phyloP scores from a whole-genome alignment of 2,329 filamentous ascomycete species.

The Xylariaceae sp. region DNA sequence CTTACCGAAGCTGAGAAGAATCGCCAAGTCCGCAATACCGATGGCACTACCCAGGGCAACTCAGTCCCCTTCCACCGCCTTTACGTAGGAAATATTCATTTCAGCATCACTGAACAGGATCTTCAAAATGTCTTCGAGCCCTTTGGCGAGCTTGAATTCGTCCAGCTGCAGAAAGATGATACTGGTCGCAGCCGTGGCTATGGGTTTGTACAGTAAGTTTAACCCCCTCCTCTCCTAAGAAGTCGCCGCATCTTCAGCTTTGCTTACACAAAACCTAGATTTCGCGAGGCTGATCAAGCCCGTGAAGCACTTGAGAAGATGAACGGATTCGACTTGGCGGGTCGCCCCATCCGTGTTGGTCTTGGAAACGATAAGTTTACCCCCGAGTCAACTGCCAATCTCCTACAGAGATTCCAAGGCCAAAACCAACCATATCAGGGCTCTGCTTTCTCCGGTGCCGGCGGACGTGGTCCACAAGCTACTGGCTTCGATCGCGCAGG shows the following conservation, averaged over 20 bases:
- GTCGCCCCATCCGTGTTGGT: slow-evolving; percentile 94
- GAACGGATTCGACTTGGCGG: slow-evolving; percentile 98
- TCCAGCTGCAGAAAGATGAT: slow-evolving; percentile 96
- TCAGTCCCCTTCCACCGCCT: slow-evolving; percentile 94
- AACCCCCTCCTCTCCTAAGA: background rate
- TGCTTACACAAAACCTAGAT: slow-evolving; percentile 55
- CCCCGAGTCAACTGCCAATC: slow-evolving; percentile 88
- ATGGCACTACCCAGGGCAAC: slow-evolving; percentile 66
- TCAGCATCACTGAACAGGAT: slow-evolving; percentile 96
- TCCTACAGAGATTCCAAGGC: slow-evolving; percentile 87
- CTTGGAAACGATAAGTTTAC: slow-evolving; percentile 99
- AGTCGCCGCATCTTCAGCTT: no score
- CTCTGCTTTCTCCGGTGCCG: slow-evolving; percentile 85
- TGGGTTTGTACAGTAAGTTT: slow-evolving; percentile 93
- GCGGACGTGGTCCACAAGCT: slow-evolving; percentile 79
- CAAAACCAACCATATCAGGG: slow-evolving; percentile 78
- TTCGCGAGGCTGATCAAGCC: slow-evolving; percentile 83
- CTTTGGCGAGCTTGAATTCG: slow-evolving; percentile 95
- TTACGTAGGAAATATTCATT: slow-evolving; percentile 99
- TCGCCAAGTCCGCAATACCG: slow-evolving; percentile 83
- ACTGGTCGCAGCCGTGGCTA: slow-evolving; percentile 87
- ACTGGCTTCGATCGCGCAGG: slow-evolving; percentile 89
- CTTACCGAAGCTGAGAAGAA: slow-evolving; percentile 99
- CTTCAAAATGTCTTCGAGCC: slow-evolving; percentile 95
- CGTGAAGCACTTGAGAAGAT: slow-evolving; percentile 96